A percentile compares a stretch with the other conserved stretches of the same genome.
Conservation (phyloP, 2,329 filamentous ascomycete genomes). For the Cladosporium sphaerospermum region DNA sequence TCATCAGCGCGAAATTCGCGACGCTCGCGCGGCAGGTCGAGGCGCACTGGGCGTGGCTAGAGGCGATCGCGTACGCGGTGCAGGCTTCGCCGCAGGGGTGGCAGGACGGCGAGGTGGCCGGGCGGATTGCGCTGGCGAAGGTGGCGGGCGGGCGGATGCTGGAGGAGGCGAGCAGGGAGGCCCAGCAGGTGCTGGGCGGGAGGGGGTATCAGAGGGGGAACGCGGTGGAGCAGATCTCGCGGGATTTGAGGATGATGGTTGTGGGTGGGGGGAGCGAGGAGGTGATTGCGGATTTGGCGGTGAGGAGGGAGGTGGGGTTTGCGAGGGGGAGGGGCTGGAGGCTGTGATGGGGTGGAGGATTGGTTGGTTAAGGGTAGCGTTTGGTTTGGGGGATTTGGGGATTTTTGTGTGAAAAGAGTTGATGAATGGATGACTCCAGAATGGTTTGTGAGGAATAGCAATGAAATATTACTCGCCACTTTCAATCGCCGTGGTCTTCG, state of each 20-base stretch:
- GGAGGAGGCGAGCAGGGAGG: slow-evolving; percentile 49
- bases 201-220: slow-evolving; percentile 47
- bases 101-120: slow-evolving; percentile 39
- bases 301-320: slow-evolving; percentile 29
- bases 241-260: slow-evolving; percentile 46
- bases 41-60: slow-evolving; percentile 26
- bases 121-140: slow-evolving; percentile 48
- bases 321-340: slow-evolving; percentile 40
- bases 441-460: too few relatives aligned
- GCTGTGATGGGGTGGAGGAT: slow-evolving; percentile 23
- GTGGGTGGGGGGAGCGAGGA: slow-evolving; percentile 32
- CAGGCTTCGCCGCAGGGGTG: slow-evolving; percentile 14
- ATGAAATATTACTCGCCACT: too few relatives aligned
- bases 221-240: slow-evolving; percentile 48
- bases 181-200: slow-evolving; percentile 51
- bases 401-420: background rate
- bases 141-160: slow-evolving; percentile 48
- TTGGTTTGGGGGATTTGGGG: background rate
- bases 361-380: too few relatives aligned
- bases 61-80: slow-evolving; percentile 28
- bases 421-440: background rate
- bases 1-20: slow-evolving; percentile 29
- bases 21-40: slow-evolving; percentile 29
- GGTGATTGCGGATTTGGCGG: slow-evolving; percentile 30
- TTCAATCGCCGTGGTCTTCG: too few relatives aligned